phyloP scores from a whole-genome alignment of 2,329 filamentous ascomycete species.

The Ophiosphaerella herpotricha region DNA sequence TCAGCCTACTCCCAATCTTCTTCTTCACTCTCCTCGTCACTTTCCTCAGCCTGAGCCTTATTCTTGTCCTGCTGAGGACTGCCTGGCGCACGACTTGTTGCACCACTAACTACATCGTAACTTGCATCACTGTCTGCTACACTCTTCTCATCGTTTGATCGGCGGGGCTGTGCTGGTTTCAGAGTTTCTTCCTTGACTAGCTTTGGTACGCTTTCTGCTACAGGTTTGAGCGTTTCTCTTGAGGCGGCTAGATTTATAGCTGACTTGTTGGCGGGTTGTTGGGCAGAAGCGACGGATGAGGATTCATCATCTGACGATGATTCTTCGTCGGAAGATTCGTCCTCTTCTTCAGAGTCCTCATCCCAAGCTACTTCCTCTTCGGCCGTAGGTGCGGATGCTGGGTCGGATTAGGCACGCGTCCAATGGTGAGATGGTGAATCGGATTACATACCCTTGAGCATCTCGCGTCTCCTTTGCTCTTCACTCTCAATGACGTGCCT shows the following conservation, averaged over 20 bases:
- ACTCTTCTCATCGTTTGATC: conserved; percentile 74
- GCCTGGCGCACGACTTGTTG: conserved; percentile 75
- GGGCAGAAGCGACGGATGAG: not conserved
- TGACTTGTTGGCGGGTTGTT: conserved; percentile 59
- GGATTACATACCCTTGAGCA: conserved; percentile 76
- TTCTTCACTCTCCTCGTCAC: conserved; percentile 57
- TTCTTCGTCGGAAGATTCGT: conserved; percentile 11
- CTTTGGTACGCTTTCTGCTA: conserved; percentile 7
- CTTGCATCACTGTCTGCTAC: conserved; percentile 92
- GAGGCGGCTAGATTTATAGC: conserved; percentile 35
- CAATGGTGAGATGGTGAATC: not conserved
- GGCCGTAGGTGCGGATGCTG: conserved; percentile 67
- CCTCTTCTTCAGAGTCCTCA: conserved; percentile 67
- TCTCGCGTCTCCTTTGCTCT: conserved; percentile 83
- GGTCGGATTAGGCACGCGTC: conserved; percentile 1
- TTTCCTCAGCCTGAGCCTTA: conserved; percentile 57
- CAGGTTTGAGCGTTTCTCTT: conserved; percentile 47
- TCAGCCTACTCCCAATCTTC: conserved; percentile 72
- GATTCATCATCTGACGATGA: conserved; percentile 4
- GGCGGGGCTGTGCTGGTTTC: conserved; percentile 65
- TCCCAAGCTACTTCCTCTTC: conserved; percentile 73
- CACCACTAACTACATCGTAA: conserved; percentile 85
- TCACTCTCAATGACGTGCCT: conserved; percentile 91
- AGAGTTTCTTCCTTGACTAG: conserved; percentile 39
- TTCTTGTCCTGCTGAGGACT: conserved; percentile 62